phyloP scores from a whole-genome alignment of 208 protist species.

The Leptomonas pyrrhocoris region DNA sequence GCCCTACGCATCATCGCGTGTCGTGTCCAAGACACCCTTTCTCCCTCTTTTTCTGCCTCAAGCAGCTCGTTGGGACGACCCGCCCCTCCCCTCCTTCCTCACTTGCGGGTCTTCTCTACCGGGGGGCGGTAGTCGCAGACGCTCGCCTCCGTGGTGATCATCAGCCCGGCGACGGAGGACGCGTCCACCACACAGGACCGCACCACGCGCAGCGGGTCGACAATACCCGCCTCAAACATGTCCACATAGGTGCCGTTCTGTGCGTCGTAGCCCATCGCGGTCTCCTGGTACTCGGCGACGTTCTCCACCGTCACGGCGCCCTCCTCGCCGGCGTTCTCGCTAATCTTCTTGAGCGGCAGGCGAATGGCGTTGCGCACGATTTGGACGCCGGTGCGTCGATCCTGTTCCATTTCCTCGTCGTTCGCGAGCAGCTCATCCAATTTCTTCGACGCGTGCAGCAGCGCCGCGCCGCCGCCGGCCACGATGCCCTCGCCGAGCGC shows the following conservation, averaged over 20 bases:
- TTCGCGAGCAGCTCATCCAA: conserved; percentile 92
- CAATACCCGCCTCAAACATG: conserved; percentile 99
- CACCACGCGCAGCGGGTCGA: conserved; percentile 99
- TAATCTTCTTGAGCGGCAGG: conserved; percentile 95
- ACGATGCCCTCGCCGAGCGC: conserved; percentile 99
- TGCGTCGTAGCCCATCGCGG: conserved; percentile 96
- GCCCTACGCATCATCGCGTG: conserved; percentile 1
- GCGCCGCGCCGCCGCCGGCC: conserved; percentile 96
- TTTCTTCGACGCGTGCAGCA: conserved; percentile 94
- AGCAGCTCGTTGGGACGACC: neutral
- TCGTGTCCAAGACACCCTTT: neutral
- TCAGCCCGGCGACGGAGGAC: conserved; percentile 96
- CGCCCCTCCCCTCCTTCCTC: neutral
- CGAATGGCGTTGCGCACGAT: conserved; percentile 89
- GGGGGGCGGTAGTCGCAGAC: conserved; percentile 86
- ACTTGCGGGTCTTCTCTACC: conserved; percentile 29
- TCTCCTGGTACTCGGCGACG: conserved; percentile 91
- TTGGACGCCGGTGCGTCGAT: conserved; percentile 80
- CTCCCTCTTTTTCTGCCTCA: neutral
- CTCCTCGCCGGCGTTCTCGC: conserved; percentile 98
- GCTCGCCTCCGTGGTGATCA: conserved; percentile 99
- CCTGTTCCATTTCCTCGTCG: conserved; percentile 84
- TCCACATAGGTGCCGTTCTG: conserved; percentile 95
- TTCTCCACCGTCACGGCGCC: conserved; percentile 98
- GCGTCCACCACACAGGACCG: conserved; percentile 97